Evolutionary conservation across 345 rosid species (phyloP), one percentile per base, ranked within the genome.

Genomic region (Brassica carinata): DNA sequence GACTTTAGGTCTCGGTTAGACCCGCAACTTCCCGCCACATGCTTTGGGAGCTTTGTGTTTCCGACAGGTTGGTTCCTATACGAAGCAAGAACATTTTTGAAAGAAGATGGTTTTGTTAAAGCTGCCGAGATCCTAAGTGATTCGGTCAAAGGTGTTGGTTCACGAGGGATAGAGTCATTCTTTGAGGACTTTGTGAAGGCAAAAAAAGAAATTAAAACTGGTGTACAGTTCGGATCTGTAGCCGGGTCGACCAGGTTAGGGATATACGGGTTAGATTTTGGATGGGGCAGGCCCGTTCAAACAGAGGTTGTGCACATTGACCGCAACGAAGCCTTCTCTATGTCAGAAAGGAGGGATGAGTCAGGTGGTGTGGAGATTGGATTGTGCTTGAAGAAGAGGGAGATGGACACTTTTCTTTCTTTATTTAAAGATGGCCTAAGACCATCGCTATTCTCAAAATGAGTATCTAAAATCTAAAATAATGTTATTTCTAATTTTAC

Each of bases 301-400:
- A 34, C 8, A 8, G 81, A 72, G 34, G 6, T 72, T 14, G 6
- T 48, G 3, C 62, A 69, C 9, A 72, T 72, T 14, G 38, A n/a
- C 65, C 70, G 45, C 3, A 58, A 23, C n/a, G 0, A 61, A 18
- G 2, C 43, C 17, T 48, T 85, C 17, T 85, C 79, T 4, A 48
- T 83, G 83, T 72, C 67, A 8, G 81, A 74, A 67, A 67, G 67
- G 59, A 72, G 58, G 64, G 68, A 82, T 5, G 83, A 63, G 43
- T 4, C 59, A 3, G 84, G 80, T 38, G 84, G 84, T 0, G 68
- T 85, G 0, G 86, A 83, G 73, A 53, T 85, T 26, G 84, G 85
- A 1, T 1, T 85, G 64, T 68, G 75, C 34, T 0, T 74, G 57
- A 43, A 80, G 23, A 80, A 66, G 63, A 1, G 17, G n/a, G 79